These are phyloP conservation scores for Leucocoprinus leucothites DNA, from an alignment of 768 basidiomycete genomes.

Conservation along the genomic window DNA sequence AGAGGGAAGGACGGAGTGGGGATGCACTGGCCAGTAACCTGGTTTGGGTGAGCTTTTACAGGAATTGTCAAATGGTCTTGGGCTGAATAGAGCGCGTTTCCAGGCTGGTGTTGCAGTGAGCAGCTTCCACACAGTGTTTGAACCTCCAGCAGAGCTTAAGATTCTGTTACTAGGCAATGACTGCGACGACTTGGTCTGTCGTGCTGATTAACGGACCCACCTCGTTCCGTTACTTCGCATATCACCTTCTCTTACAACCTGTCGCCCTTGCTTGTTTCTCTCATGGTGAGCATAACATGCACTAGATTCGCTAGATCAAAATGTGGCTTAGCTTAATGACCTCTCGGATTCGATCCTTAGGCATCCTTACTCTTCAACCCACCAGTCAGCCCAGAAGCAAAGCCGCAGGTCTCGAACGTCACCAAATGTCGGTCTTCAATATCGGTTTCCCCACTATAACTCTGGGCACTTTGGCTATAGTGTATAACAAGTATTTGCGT, in stretches of 20 bases:
- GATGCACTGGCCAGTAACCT: not conserved
- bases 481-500: slow-evolving; percentile 55
- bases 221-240: slow-evolving; percentile 55
- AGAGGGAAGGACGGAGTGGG: not conserved
- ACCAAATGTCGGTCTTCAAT: slow-evolving; percentile 58
- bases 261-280: slow-evolving; percentile 53
- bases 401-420: slow-evolving; percentile 61
- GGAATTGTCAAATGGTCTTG: not conserved
- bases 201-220: slow-evolving; percentile 42
- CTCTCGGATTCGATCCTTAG: slow-evolving; percentile 30
- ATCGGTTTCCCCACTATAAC: slow-evolving; percentile 55
- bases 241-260: slow-evolving; percentile 65
- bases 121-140: not conserved
- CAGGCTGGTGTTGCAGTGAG: not conserved
- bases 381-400: slow-evolving; percentile 65
- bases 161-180: slow-evolving; percentile 30
- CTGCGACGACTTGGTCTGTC: slow-evolving; percentile 39
- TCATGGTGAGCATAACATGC: slow-evolving; percentile 53
- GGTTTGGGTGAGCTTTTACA: not conserved
- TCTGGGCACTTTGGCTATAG: slow-evolving; percentile 57
- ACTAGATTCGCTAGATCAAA: too few species aligned
- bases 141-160: not conserved
- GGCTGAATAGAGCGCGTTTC: too few species aligned
- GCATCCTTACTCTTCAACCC: slow-evolving; percentile 72
- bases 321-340: too few species aligned